Conservation (phyloP, 2,329 filamentous ascomycete genomes). For the Sordariomycetes sp. region DNA sequence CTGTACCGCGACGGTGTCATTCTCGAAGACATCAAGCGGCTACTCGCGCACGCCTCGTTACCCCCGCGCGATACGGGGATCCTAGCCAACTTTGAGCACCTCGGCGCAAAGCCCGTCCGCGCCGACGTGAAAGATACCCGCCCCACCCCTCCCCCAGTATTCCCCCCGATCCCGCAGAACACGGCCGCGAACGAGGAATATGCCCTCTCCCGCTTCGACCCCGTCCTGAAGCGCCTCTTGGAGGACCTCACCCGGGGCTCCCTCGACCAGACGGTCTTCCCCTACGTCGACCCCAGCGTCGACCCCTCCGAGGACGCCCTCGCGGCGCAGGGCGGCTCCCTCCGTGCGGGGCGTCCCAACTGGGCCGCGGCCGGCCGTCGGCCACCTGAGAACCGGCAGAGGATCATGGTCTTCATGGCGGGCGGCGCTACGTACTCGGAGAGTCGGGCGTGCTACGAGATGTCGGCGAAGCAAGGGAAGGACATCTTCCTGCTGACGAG, state of each 20-base stretch:
- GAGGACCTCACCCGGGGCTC: conserved; percentile 60
- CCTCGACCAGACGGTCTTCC: conserved; percentile 57
- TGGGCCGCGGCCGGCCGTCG: conserved; percentile 80
- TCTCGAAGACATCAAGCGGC: conserved; percentile 69
- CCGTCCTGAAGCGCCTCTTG: conserved; percentile 71
- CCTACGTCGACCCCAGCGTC: conserved; percentile 61
- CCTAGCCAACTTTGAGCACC: conserved; percentile 66
- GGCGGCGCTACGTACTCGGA: conserved; percentile 93
- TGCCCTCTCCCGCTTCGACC: conserved; percentile 77
- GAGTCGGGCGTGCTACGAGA: conserved; percentile 78
- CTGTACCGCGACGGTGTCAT: conserved; percentile 81
- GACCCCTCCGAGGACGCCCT: conserved; percentile 50
- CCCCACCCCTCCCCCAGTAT: conserved; percentile 55
- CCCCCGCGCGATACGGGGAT: conserved; percentile 63
- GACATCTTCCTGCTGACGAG: conserved; percentile 85
- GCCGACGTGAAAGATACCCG: conserved; percentile 62
- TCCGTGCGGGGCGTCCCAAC: conserved; percentile 85
- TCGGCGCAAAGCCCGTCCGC: conserved; percentile 64
- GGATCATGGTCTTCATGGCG: conserved; percentile 88
- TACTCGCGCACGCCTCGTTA: conserved; percentile 74
- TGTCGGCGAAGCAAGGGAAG: conserved; percentile 58
- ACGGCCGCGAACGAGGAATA: conserved; percentile 61
- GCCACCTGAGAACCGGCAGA: conserved; percentile 69
- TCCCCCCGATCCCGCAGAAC: conserved; percentile 39
- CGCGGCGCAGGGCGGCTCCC: conserved; percentile 54